A percentile compares a stretch with the other conserved stretches of the same genome.
Evolutionary conservation across 148 eudicot species (phyloP).

Genomic region (Heliosperma pusillum): DNA sequence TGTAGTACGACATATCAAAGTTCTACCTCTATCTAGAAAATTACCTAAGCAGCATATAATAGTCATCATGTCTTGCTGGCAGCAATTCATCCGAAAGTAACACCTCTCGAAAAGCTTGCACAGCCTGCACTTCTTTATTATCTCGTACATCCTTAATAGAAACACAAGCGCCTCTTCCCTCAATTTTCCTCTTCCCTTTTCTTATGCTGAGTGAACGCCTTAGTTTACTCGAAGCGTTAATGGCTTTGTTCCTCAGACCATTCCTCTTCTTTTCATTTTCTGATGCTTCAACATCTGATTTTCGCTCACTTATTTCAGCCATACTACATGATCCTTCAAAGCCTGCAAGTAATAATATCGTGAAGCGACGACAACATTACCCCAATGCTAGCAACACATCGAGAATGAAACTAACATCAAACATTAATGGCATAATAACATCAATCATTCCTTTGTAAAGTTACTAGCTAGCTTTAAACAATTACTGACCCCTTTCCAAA

Average conservation of each 20-base stretch:
- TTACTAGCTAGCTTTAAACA: too few species aligned
- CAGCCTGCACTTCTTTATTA: slow-evolving; percentile 59
- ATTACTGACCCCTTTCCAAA: too few species aligned
- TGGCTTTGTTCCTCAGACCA: slow-evolving; percentile 50
- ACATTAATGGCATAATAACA: too few species aligned
- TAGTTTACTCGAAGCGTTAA: slow-evolving; percentile 39
- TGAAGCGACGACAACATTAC: too few species aligned
- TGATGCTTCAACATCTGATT: slow-evolving; percentile 38
- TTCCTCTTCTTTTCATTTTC: slow-evolving; percentile 43
- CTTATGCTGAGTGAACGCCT: slow-evolving; percentile 37
- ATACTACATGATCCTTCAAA: slow-evolving; percentile 31
- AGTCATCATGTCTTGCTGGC: slow-evolving; percentile 67
- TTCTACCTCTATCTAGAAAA: too few species aligned
- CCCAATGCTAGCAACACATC: too few species aligned
- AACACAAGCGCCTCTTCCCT: slow-evolving; percentile 22
- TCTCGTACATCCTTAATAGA: slow-evolving; percentile 51
- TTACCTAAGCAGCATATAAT: slow-evolving; percentile 70
- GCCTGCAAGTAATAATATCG: slow-evolving; percentile 22
- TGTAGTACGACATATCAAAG: too few species aligned
- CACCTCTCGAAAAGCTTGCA: slow-evolving; percentile 61
- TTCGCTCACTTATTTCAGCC: slow-evolving; percentile 34
- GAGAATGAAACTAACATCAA: too few species aligned
- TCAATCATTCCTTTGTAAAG: too few species aligned
- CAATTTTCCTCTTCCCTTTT: slow-evolving; percentile 41
- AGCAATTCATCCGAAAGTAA: slow-evolving; percentile 56